Evolutionary conservation across 2,329 filamentous ascomycete genomes (phyloP).

Genomic region (Trichoderma sp.): DNA sequence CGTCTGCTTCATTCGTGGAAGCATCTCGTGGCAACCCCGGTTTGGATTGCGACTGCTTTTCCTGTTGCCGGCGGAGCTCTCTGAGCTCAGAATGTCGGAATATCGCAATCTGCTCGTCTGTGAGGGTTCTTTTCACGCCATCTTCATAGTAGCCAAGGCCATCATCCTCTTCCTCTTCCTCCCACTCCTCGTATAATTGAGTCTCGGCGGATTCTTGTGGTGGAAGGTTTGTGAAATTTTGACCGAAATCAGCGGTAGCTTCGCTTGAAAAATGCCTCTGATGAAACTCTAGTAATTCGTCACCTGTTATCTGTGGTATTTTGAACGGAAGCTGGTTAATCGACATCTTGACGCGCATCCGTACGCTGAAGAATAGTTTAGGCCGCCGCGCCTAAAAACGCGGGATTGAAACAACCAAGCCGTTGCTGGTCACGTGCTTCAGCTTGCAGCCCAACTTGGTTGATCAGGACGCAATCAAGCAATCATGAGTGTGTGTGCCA

Average conservation of each 20-base stretch:
- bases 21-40: neutral
- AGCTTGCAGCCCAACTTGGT: neutral
- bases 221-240: constrained; percentile 40
- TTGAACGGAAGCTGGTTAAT: constrained; percentile 16
- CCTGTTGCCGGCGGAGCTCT: constrained; percentile 56
- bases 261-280: constrained; percentile 55
- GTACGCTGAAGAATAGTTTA: neutral
- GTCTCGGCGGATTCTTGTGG: constrained; percentile 29
- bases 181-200: constrained; percentile 31
- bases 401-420: neutral
- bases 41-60: constrained; percentile 28
- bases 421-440: neutral
- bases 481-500: neutral
- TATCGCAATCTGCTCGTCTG: constrained; percentile 84
- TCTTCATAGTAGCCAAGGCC: constrained; percentile 81
- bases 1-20: constrained; percentile 21
- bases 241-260: constrained; percentile 45
- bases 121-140: constrained; percentile 82
- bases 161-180: constrained; percentile 52
- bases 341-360: neutral
- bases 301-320: constrained; percentile 30
- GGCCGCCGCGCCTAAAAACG: neutral
- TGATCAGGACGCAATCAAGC: neutral
- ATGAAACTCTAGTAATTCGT: constrained; percentile 58
- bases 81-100: constrained; percentile 88